phyloP scores from a whole-genome alignment of 108 stramenopile genomes.

The Hondaea fermentalgiana region DNA sequence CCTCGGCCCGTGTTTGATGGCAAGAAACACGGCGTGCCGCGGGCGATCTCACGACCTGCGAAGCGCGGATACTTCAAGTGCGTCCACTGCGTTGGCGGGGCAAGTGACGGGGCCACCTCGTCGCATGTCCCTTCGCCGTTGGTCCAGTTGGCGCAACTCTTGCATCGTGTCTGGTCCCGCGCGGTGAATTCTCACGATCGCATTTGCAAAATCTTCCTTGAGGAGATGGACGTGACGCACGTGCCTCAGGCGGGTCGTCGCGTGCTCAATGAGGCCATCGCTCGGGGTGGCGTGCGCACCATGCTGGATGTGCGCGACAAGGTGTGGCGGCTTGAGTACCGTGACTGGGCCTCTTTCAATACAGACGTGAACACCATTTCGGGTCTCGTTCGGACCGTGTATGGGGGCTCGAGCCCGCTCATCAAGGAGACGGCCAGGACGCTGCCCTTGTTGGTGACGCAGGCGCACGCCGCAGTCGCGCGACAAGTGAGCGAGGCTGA shows the following conservation, averaged over 20 bases:
- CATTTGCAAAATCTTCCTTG: background rate
- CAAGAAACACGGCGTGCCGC: background rate
- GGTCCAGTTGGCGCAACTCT: background rate
- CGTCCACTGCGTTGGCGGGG: background rate
- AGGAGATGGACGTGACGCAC: background rate
- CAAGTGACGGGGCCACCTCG: background rate
- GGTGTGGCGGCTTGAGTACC: background rate
- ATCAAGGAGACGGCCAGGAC: background rate
- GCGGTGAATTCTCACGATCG: background rate
- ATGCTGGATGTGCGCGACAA: background rate
- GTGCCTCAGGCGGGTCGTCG: background rate
- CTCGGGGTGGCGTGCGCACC: background rate
- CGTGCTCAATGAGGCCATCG: background rate
- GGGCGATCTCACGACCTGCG: background rate
- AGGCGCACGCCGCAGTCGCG: background rate
- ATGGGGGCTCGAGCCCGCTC: background rate
- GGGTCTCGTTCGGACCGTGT: background rate
- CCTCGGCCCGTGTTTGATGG: background rate
- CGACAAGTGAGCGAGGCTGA: background rate
- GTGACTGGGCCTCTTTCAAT: background rate
- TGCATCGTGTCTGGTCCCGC: slow-evolving; percentile 2
- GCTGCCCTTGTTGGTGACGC: background rate
- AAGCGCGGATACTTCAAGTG: slow-evolving; percentile 3
- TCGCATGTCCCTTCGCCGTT: background rate
- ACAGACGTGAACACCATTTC: background rate